Conservation (phyloP, 2,329 filamentous ascomycete species). For the Incumbomyces delicatus region DNA sequence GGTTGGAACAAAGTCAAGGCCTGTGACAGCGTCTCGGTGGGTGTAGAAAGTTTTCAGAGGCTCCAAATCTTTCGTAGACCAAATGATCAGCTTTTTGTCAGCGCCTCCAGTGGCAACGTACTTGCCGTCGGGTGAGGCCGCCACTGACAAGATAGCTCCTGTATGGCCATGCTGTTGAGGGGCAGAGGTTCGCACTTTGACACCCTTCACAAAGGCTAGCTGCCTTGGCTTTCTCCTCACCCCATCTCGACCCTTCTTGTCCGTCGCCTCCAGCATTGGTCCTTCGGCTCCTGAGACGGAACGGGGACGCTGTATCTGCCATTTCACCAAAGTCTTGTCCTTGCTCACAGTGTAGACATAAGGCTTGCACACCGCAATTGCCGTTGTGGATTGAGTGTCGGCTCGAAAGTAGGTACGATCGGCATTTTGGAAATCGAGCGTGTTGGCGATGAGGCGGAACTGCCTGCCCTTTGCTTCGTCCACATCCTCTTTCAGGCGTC, state of each 20-base stretch:
- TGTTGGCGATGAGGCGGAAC: constrained; percentile 67
- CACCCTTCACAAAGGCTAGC: constrained; percentile 39
- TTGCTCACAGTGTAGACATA: constrained; percentile 84
- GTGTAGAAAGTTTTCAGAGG: constrained; percentile 80
- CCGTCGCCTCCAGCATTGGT: too few species aligned
- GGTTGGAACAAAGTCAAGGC: constrained; percentile 72
- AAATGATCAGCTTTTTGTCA: constrained; percentile 77
- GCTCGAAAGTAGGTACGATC: constrained; percentile 65
- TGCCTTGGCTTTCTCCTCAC: constrained; percentile 35
- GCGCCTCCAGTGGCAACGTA: constrained; percentile 83
- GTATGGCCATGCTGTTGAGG: constrained; percentile 60
- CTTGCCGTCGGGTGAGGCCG: constrained; percentile 78
- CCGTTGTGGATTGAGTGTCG: constrained; percentile 68
- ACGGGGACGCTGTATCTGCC: constrained; percentile 57
- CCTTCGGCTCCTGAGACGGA: too few species aligned
- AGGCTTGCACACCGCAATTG: constrained; percentile 66
- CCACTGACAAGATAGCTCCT: constrained; percentile 69
- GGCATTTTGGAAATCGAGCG: constrained; percentile 60
- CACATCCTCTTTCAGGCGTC: constrained; percentile 82
- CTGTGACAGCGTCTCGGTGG: constrained; percentile 79
- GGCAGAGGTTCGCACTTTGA: constrained; percentile 31
- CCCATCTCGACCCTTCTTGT: constrained; percentile 42
- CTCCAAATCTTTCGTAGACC: constrained; percentile 69
- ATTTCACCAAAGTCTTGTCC: constrained; percentile 77
- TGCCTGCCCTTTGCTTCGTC: constrained; percentile 83